Percentiles rank a stretch among this genome's conserved stretches.
Evolutionary conservation across 2,329 filamentous ascomycete genomes (phyloP).

Genomic region (Colletotrichum liaoningense): DNA sequence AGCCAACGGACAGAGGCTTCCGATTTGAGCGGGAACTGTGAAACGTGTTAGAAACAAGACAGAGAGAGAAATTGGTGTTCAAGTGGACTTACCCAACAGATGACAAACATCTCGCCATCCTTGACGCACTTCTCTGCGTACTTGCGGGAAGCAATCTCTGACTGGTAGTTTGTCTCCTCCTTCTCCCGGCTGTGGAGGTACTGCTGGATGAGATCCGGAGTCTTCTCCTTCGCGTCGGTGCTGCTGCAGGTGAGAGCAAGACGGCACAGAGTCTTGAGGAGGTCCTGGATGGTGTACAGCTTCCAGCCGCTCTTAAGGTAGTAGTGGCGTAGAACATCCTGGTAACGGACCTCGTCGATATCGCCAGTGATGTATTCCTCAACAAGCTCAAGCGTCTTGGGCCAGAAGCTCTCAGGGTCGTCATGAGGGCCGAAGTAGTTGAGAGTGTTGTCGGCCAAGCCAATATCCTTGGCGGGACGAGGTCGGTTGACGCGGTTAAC

Average conservation of each 20-base stretch:
- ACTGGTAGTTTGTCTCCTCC: constrained; percentile 88
- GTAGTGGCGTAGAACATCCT: constrained; percentile 91
- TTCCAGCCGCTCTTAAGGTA: constrained; percentile 94
- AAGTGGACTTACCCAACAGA: constrained; percentile 80
- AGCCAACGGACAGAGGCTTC: constrained; percentile 80
- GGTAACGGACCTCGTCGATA: constrained; percentile 84
- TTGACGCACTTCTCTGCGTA: constrained; percentile 93
- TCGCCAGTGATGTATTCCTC: constrained; percentile 88
- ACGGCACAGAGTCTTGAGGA: constrained; percentile 83
- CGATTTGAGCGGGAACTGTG: constrained; percentile 73
- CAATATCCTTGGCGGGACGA: constrained; percentile 86
- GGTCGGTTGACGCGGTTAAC: constrained; percentile 78
- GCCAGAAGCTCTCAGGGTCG: constrained; percentile 79
- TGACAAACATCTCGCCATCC: constrained; percentile 90
- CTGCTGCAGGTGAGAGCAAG: constrained; percentile 87
- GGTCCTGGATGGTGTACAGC: constrained; percentile 91
- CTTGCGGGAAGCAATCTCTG: constrained; percentile 90
- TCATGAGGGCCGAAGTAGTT: constrained; percentile 80
- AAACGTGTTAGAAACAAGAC: constrained; percentile 44
- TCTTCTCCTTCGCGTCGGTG: constrained; percentile 92
- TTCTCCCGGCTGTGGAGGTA: constrained; percentile 85
- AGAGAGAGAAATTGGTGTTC: too few relatives aligned
- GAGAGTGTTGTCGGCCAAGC: constrained; percentile 81
- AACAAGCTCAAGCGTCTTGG: constrained; percentile 85
- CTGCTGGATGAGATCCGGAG: constrained; percentile 86